Base-by-base conservation (phyloP, 1,284 basidiomycete species). In the Cryptococcus wingfieldii region DNA sequence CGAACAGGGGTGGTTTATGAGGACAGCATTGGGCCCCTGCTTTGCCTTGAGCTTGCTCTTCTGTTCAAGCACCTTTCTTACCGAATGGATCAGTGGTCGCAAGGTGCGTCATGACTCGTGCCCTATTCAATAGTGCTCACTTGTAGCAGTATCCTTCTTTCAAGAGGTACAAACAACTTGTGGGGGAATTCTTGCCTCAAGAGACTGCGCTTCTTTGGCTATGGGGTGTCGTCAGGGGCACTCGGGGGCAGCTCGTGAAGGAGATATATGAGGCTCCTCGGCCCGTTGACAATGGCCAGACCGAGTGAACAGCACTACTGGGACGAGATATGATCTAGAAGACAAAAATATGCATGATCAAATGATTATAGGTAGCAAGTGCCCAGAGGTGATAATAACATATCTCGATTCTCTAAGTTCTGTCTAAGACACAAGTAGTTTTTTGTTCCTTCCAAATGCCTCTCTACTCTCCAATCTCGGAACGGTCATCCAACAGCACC, bases 121-220 rank as follows among this genome's bases (percentile, higher is more conserved):
- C 23, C 3, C 3, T 23, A 23, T 23, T 23, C 23, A 23, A 23
- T 3, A 23, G 4, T 55, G 34, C 14, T 16, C 34, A 12, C 10
- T 47, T 56, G 61, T 51, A 18, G 1, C 51, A 77, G 71, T 95
- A 95, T 68, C 85, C 88, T 5, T 82, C 80, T 4, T 95, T 94
- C 75, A 67, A 68, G 16, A 83, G 84, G 16, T 94, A 94, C 72
- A 83, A 85, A 71, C 74, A 79, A 61, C 81, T 90, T 19, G 90
- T 94, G n/a, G 86, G 83, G 25, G 90, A 90, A 85, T 93, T 94
- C 70, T 73, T 80, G 10, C 86, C 86, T 5, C 65, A 81, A 52
- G 70, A 79, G 54, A 87, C 86, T 0, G 50, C 72, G 3, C 47
- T 77, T 48, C 68, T 77, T 38, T 69, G 63, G 39, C 13, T 78